Evolutionary conservation across 768 basidiomycete genomes (phyloP), one percentile per base, ranked within the genome.

Genomic region (Macrolepiota fuliginosa): DNA sequence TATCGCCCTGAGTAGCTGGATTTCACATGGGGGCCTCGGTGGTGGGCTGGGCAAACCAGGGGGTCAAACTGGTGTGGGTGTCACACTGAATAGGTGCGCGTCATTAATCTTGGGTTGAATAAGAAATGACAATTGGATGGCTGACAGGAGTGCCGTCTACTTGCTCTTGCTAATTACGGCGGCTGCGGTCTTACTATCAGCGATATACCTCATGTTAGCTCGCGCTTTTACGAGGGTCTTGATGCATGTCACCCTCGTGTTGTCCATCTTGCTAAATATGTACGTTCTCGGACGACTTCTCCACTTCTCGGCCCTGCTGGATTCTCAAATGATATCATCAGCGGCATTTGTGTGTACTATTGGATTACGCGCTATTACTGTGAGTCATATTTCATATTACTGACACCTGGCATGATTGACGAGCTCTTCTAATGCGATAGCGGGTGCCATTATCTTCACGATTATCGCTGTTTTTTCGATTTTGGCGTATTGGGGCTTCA

Each of bases 371-470:
- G 78, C 68, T 90, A 88, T 67, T 89, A 83, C 66, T 89, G 87
- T 90, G 66, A 56, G 86, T 75, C 4, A n/a, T 55, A 19, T 58
- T 56, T 47, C 32, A 35, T 32, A 32, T 3, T 32, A 7, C 29
- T 7, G 29, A 32, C 7, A 7, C 29, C 7, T 32, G 0, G 51
- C 3, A 25, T 56, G 52, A 56, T 11, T 29, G 36, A 37, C 45
- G 29, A 49, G 39, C 15, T 32, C 29, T 32, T 32, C 29, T 32
- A 32, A 3, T 32, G 3, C 29, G 49, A 64, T 69, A 90, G 89
- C 90, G 52, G 91, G 89, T 9, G 92, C 92, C 2, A 90, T 94
- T 67, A 87, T 94, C 62, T 92, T 92, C 77, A 89, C 90, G 1
- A 72, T 94, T 60, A 88, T 94, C 61, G 90, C 92, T 0, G 63